Evolutionary conservation across 352 stramenopile species (phyloP), one percentile per base, ranked within the genome.

Genomic region (Pythium aquatile): DNA sequence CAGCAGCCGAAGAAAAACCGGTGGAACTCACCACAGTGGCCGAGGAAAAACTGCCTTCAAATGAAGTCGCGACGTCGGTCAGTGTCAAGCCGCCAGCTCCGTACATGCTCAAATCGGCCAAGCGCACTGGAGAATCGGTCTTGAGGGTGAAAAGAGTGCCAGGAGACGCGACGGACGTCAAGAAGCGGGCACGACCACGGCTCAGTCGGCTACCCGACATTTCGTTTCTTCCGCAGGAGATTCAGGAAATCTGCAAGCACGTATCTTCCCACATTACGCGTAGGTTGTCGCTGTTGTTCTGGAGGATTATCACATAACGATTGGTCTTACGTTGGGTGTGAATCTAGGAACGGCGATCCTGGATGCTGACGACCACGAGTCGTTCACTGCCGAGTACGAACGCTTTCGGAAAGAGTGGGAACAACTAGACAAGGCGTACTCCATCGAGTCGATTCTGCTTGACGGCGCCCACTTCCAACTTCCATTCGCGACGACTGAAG

Each of bases 341-440:
- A 5, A 5, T 64, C 14, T 32, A 73, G 65, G 69, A 11, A 83
- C 83, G 7, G 72, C 76, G 2, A 81, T 93, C 37, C 66, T 88
- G 39, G 83, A 93, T 46, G 77, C 78, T n/a, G 63, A 49, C 28
- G 83, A 93, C 74, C 85, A 87, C 58, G 56, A 79, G 11, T 69
- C 66, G 20, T 90, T 93, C 47, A 54, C 75, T 16, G 55, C 76
- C 29, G 83, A 81, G 55, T 70, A 90, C 52, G 75, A 85, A 40
- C 63, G 70, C 14, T 77, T 87, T 29, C 60, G 59, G 0, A 66
- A 70, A 3, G 78, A 91, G 55, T 90, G 83, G 83, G 77, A 85
- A 56, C 69, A 77, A 60, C 78, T 93, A 24, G 81, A 93, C 61
- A 89, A 87, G 73, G 60, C 60, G 16, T 72, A 65, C 51, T 68